phyloP scores from a whole-genome alignment of 352 stramenopile species.

The Globisporangium acanthophoron region DNA sequence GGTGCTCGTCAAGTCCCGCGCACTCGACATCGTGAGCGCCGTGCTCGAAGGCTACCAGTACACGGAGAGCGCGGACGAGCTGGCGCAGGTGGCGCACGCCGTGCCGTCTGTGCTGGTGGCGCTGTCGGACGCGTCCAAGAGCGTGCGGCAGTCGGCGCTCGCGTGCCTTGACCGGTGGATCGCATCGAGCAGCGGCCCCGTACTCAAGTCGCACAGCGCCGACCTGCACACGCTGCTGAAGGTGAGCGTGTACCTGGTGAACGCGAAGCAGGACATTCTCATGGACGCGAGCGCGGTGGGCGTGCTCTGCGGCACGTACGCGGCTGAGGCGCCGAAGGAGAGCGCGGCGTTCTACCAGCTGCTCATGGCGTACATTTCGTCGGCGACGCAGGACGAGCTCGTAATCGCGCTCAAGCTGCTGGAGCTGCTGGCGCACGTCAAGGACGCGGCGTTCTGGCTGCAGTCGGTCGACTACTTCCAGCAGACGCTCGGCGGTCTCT shows the following conservation, averaged over 20 bases:
- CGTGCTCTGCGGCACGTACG: constrained; percentile 45
- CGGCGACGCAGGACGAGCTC: constrained; percentile 36
- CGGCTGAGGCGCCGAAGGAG: constrained; percentile 16
- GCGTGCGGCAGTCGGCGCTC: constrained; percentile 56
- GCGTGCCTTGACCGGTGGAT: constrained; percentile 57
- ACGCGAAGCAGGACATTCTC: constrained; percentile 66
- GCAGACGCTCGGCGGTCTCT: constrained; percentile 32
- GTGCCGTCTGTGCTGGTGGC: constrained; percentile 68
- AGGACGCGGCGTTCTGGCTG: constrained; percentile 46
- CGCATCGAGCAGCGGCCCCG: constrained; percentile 18
- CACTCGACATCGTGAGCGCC: constrained; percentile 62
- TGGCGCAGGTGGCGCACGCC: constrained; percentile 35
- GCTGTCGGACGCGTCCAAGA: constrained; percentile 36
- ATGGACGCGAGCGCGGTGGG: constrained; percentile 63
- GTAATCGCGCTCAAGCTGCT: constrained; percentile 54
- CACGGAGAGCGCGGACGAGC: constrained; percentile 30
- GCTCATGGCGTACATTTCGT: constrained; percentile 43
- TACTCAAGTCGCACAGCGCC: constrained; percentile 15
- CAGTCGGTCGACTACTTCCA: constrained; percentile 63
- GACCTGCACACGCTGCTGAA: constrained; percentile 30
- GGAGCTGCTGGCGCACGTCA: constrained; percentile 49
- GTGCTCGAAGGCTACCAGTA: constrained; percentile 50
- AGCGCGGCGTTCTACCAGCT: constrained; percentile 37
- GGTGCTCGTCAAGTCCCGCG: constrained; percentile 50
- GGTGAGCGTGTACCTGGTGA: constrained; percentile 37